A percentile compares a stretch with the other conserved stretches of the same genome.
Conservation (phyloP, 73 alveolate genomes). For the Paramecium tetraurelia region DNA sequence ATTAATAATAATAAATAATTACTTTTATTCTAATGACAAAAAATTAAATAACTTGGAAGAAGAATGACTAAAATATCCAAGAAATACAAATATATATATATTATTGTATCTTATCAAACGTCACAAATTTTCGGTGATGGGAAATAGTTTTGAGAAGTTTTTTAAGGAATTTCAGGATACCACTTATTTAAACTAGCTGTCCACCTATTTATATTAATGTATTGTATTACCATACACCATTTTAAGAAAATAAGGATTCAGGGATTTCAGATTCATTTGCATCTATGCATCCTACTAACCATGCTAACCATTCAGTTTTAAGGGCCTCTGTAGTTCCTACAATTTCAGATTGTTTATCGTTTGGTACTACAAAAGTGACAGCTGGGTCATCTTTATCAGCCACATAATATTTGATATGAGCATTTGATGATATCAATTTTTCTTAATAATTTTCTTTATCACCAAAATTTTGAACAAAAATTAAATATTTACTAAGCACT, state of each 20-base stretch:
- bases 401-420: constrained; percentile 30
- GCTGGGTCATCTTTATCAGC: constrained; percentile 17
- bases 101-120: not conserved
- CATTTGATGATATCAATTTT: constrained; percentile 3
- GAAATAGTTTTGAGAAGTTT: constrained; percentile 9
- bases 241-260: not conserved
- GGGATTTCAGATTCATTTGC: constrained; percentile 34
- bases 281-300: constrained; percentile 53
- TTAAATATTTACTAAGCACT: not conserved
- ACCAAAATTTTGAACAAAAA: constrained; percentile 26
- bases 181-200: constrained; percentile 11
- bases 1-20: not conserved
- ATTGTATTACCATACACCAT: constrained; percentile 37
- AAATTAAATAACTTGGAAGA: not conserved
- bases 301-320: constrained; percentile 43
- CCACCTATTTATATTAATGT: not conserved
- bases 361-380: not conserved
- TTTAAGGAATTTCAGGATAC: constrained; percentile 22
- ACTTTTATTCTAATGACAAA: not conserved
- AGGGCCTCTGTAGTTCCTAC: constrained; percentile 20
- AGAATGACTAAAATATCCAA: not conserved
- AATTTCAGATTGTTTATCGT: not conserved
- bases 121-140: constrained; percentile 22
- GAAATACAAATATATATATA: not conserved
- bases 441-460: not conserved